Conservation (phyloP, 331 rosid genomes). For the Cydonia oblonga region DNA sequence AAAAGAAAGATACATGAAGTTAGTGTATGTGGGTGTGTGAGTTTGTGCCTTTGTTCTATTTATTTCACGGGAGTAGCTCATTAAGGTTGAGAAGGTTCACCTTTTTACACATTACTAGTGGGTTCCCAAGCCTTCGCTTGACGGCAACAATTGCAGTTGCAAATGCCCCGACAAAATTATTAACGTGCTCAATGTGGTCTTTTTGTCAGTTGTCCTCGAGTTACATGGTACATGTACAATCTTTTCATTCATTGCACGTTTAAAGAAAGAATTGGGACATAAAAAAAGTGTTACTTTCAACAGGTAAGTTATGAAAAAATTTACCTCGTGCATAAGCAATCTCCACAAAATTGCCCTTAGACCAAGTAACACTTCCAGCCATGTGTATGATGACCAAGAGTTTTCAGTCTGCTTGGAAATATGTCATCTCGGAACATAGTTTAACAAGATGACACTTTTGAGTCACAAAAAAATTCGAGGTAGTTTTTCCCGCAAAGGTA, state of each 20-base stretch:
- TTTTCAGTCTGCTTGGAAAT: constrained; percentile 48
- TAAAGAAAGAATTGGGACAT: neutral
- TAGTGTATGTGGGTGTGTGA: neutral
- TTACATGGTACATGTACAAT: neutral
- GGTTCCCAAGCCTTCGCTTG: constrained; percentile 64
- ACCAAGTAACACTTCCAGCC: constrained; percentile 52
- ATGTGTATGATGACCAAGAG: constrained; percentile 37
- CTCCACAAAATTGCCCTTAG: constrained; percentile 66
- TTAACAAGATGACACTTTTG: neutral
- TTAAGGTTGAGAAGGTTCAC: constrained; percentile 17
- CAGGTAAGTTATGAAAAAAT: neutral
- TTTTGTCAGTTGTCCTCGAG: neutral
- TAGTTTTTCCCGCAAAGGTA: too few relatives aligned
- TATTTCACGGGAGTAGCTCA: too few relatives aligned
- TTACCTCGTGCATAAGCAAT: constrained; percentile 78
- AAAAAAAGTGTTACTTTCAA: neutral
- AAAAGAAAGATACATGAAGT: neutral
- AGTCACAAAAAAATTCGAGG: neutral
- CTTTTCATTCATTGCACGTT: neutral
- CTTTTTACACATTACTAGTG: constrained; percentile 52
- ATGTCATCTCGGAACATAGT: neutral
- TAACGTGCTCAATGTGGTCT: neutral
- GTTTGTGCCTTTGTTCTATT: too few relatives aligned
- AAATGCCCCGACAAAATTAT: constrained; percentile 42
- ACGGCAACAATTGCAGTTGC: constrained; percentile 67